Percentiles rank a stretch among this genome's conserved stretches.
phyloP scores from a whole-genome alignment of 75 land plant species.

The Azolla pinnata region DNA sequence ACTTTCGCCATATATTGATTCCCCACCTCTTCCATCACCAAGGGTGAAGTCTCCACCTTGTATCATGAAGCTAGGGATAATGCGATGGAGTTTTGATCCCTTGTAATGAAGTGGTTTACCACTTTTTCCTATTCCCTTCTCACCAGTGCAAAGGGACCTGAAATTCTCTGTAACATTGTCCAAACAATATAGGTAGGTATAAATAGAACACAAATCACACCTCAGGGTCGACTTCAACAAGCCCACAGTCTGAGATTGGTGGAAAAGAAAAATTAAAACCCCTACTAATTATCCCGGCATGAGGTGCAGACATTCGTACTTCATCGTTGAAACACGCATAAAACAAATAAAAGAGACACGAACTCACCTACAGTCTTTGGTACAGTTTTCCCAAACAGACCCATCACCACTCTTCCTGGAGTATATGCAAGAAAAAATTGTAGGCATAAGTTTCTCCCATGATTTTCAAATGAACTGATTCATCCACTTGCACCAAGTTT shows the following conservation, averaged over 20 bases:
- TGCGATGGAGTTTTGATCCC: constrained; percentile 78
- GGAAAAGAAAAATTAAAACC: too few species aligned
- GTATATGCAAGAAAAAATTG: too few species aligned
- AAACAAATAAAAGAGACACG: not conserved
- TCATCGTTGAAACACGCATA: too few species aligned
- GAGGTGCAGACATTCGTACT: too few species aligned
- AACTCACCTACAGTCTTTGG: constrained; percentile 72
- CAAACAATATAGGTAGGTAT: too few species aligned
- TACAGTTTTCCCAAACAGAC: constrained; percentile 83
- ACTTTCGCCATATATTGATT: constrained; percentile 84
- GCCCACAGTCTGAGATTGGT: too few species aligned
- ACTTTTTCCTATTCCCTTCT: constrained; percentile 72
- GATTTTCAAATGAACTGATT: too few species aligned
- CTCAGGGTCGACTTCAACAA: too few species aligned
- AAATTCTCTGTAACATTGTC: constrained; percentile 57
- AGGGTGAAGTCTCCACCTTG: constrained; percentile 92
- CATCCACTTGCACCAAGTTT: too few species aligned
- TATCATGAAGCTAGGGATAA: constrained; percentile 92
- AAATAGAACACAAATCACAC: too few species aligned
- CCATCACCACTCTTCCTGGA: constrained; percentile 84
- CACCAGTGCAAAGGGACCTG: constrained; percentile 86
- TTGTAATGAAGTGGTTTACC: constrained; percentile 88
- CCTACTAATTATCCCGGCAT: too few species aligned
- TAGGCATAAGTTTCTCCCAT: too few species aligned
- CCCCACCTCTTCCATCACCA: constrained; percentile 92